Base-by-base conservation (phyloP, 495 filamentous ascomycete genomes). In the Arthonia radiata region DNA sequence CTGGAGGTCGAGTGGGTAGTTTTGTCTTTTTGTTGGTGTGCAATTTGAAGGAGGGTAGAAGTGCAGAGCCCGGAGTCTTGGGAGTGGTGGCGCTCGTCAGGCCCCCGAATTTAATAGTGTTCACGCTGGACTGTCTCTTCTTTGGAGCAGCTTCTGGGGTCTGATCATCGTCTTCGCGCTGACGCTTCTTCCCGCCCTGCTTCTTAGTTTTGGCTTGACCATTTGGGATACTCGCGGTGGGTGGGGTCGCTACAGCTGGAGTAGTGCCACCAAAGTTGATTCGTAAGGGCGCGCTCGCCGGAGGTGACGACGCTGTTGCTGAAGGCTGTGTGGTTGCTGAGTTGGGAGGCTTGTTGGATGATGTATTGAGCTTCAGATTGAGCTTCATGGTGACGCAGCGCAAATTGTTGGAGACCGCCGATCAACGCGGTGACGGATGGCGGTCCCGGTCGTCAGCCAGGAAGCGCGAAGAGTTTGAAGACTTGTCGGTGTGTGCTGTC, bases 11-110 rank as follows among this genome's bases (percentile, higher is more conserved):
- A 13, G 50, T 51, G 0, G 73, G 67, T 0, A 64, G 55, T 23
- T 69, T 67, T 0, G 64, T 61, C 37, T 66, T 65, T 26, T 53
- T 49, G 33, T 61, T 61, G 31, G 64, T 53, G n/a, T 56, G 52
- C 17, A 67, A 52, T 0, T 53, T 56, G 24, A 55, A n/a, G n/a
- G n/a, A n/a, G n/a, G n/a, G n/a, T n/a, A n/a, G n/a, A n/a, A n/a
- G n/a, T n/a, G n/a, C n/a, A n/a, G n/a, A n/a, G n/a, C n/a, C n/a
- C n/a, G n/a, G n/a, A n/a, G n/a, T n/a, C n/a, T n/a, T n/a, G n/a
- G n/a, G n/a, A n/a, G n/a, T n/a, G n/a, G n/a, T n/a, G n/a, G n/a
- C n/a, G n/a, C n/a, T n/a, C n/a, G n/a, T n/a, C n/a, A n/a, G n/a
- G n/a, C n/a, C n/a, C n/a, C n/a, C n/a, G 24, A 49, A 9, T 22